A percentile compares a stretch with the other conserved stretches of the same genome.
Evolutionary conservation across 2,329 filamentous ascomycete genomes (phyloP).

Genomic region (Ascochyta fabae): DNA sequence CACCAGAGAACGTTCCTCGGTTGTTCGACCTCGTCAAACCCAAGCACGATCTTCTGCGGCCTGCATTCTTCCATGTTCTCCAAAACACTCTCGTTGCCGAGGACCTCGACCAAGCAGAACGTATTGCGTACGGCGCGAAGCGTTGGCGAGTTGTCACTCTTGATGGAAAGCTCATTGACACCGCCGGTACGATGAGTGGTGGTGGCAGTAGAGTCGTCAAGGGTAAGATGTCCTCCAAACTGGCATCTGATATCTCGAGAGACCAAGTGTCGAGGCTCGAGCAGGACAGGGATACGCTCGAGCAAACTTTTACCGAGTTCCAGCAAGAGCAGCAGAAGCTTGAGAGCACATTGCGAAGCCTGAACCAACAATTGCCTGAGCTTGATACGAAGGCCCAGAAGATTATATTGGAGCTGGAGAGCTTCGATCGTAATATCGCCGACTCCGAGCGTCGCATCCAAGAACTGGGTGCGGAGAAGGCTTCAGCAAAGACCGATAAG

Average conservation of each 20-base stretch:
- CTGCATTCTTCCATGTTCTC: slow-evolving; percentile 94
- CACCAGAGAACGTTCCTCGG: slow-evolving; percentile 88
- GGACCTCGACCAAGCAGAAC: slow-evolving; percentile 93
- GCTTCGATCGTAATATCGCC: slow-evolving; percentile 79
- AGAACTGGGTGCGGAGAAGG: slow-evolving; percentile 81
- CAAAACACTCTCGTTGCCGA: slow-evolving; percentile 94
- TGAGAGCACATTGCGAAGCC: slow-evolving; percentile 72
- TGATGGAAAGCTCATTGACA: slow-evolving; percentile 94
- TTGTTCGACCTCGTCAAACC: slow-evolving; percentile 91
- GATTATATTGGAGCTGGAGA: slow-evolving; percentile 85
- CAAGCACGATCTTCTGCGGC: slow-evolving; percentile 83
- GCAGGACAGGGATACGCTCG: slow-evolving; percentile 81
- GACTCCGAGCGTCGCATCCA: slow-evolving; percentile 86
- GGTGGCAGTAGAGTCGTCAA: slow-evolving; percentile 89
- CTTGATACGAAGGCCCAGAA: slow-evolving; percentile 93
- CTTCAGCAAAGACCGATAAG: slow-evolving; percentile 81
- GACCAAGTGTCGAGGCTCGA: slow-evolving; percentile 91
- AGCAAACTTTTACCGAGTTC: slow-evolving; percentile 82
- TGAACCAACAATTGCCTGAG: slow-evolving; percentile 79
- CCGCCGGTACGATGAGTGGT: slow-evolving; percentile 98
- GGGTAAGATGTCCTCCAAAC: slow-evolving; percentile 96
- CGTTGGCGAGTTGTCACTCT: slow-evolving; percentile 97
- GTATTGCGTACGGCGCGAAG: slow-evolving; percentile 92
- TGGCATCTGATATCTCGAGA: slow-evolving; percentile 83
- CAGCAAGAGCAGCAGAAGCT: slow-evolving; percentile 84